Base-by-base conservation (phyloP, 2,329 filamentous ascomycete genomes). In the Pseudopithomyces maydicus region DNA sequence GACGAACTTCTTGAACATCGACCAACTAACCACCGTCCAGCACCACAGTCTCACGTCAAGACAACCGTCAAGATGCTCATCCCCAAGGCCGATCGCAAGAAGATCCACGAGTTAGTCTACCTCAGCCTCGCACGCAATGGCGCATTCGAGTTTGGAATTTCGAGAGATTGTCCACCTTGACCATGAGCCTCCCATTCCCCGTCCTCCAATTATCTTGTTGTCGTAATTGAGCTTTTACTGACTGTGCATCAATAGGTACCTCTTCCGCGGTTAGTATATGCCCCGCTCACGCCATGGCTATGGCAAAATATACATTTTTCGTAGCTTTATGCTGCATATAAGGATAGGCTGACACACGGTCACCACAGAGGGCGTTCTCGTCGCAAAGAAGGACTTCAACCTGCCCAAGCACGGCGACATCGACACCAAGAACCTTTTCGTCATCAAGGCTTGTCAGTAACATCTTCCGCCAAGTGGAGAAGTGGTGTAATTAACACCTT, bases 41-140 rank as follows among this genome's bases (percentile, higher is more conserved):
- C 48, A 51, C 38, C 48, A 66, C 76, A 51, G 36, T 51, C 38
- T 22, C n/a, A 22, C 26, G 14, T 51, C 38, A 32, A 38, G 38
- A 51, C 48, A 51, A 43, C 38, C 74, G 78, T 74, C 77, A 81
- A 80, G 71, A 81, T 81, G 95, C 90, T 99, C 87, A 99, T 99
- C 83, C 95, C 95, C 82, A 98, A 98, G 90, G 90, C 92, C 83
- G 95, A 99, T 86, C 93, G 96, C 86, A 99, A 99, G 91, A 92
- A 92, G 90, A 98, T 99, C 85, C 95, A 99, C 88, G 94, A 94
- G 90, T 96, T 94, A 90, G 91, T 99, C 90, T 53, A 58, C 67
- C 67, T 64, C 57, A 60, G 61, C 59, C 33, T 20, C 61, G 56
- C 56, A 56, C 45, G 50, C 35, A 56, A 50, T 58, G 56, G 65